Conservation (phyloP, 139 green algal genomes). For the Edaphochlamys debaryana region DNA sequence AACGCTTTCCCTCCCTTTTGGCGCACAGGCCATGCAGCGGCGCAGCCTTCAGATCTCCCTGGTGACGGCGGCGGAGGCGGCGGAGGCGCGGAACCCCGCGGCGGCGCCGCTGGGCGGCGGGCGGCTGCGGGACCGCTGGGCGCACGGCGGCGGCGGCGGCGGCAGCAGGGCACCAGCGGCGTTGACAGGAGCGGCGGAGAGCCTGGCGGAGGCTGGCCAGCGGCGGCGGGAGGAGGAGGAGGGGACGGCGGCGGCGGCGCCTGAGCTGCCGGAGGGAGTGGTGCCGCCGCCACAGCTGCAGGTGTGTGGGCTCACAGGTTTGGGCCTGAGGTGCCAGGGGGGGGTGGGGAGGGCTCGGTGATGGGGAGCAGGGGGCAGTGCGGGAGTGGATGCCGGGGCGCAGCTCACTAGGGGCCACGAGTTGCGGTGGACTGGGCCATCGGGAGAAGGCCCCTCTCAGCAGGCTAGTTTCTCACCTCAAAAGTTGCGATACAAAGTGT, state of each 20-base stretch:
- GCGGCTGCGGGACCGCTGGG: neutral
- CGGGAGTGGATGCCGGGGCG: too few relatives aligned
- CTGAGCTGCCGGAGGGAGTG: neutral
- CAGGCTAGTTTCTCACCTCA: too few relatives aligned
- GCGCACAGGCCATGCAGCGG: constrained; percentile 29
- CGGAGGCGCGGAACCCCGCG: neutral
- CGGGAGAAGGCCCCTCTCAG: too few relatives aligned
- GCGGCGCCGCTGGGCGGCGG: neutral
- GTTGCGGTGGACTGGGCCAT: too few relatives aligned
- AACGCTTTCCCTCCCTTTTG: too few relatives aligned
- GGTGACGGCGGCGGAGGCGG: constrained; percentile 32
- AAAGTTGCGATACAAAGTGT: too few relatives aligned
- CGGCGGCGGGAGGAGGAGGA: neutral
- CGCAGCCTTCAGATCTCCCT: constrained; percentile 34
- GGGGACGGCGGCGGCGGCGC: neutral
- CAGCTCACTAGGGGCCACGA: too few relatives aligned
- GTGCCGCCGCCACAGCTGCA: constrained; percentile 19
- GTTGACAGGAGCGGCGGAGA: too few relatives aligned
- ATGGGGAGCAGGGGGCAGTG: too few relatives aligned
- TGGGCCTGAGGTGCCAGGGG: neutral
- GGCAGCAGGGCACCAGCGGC: too few relatives aligned
- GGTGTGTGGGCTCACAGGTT: too few relatives aligned
- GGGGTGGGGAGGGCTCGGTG: too few relatives aligned
- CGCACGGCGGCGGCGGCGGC: neutral
- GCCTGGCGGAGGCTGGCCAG: neutral